Conservation (phyloP, 148 eudicot genomes). For the Camellia japonica region DNA sequence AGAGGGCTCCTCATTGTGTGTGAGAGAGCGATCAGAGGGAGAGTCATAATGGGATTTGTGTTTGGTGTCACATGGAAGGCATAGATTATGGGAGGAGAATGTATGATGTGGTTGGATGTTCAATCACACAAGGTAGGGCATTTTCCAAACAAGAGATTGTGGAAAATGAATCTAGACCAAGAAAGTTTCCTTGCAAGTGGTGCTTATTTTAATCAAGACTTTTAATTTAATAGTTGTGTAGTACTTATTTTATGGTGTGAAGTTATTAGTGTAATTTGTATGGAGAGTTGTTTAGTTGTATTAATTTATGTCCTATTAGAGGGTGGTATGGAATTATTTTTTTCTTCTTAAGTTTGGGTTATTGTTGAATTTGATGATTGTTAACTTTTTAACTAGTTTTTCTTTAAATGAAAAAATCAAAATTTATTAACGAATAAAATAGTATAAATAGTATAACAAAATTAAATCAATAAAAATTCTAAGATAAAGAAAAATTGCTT, state of each 20-base stretch:
- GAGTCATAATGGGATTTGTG: not conserved
- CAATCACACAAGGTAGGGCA: not conserved
- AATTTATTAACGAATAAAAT: no score
- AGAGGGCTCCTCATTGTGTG: not conserved
- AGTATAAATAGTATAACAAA: no score
- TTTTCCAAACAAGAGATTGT: not conserved
- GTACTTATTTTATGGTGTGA: no score
- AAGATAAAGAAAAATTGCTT: no score
- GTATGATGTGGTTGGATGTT: not conserved
- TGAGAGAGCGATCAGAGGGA: not conserved
- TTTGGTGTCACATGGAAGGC: conserved; percentile 1
- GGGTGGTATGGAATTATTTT: not conserved
- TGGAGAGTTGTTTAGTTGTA: no score
- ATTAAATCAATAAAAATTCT: no score
- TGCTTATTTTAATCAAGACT: no score
- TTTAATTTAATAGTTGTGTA: no score
- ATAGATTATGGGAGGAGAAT: not conserved
- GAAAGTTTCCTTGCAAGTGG: not conserved
- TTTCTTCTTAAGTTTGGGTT: not conserved
- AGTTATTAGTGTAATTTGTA: no score
- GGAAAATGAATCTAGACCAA: not conserved
- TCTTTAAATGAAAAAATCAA: no score
- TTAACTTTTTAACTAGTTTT: no score
- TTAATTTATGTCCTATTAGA: no score
- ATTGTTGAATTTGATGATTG: not conserved